Evolutionary conservation across 164 flowering plant species (phyloP), one percentile per base, ranked within the genome.

Genomic region (Kingdonia uniflora): DNA sequence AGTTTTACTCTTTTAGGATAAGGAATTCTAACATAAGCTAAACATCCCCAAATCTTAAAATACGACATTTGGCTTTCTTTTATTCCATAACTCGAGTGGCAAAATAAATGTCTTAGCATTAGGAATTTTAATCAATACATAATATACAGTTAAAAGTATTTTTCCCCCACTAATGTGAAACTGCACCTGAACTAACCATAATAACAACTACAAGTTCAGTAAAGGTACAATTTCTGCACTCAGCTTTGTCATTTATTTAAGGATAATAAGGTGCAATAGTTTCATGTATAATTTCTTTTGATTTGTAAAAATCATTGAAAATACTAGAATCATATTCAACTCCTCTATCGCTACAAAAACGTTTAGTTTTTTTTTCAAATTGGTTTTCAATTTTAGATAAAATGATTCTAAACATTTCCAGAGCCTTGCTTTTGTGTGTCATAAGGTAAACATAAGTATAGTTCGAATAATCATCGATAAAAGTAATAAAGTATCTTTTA

Each of bases 1-100:
- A 47, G 8, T 20, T 47, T 47, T 12, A 11, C 15, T 11, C 50
- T 47, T 21, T 47, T 47, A 22, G 50, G 50, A 47, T 47, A 22
- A 47, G 14, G 50, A 5, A 20, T n/a, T 12, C 26, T 20, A 0
- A 20, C 50, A 47, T 47, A 47, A 19, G 50, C 50, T 5, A 47
- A 47, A 11, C 24, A 47, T 5, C 14, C 50, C 50, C 50, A 47
- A n/a, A 21, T 14, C 19, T 1, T 10, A 0, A 47, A 47, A 11
- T 49, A 0, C 5, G 17, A 49, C 11, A 49, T 25, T 25, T 3
- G 37, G 19, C 14, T 49, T 49, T 16, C 20, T 49, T 24, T 26
- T 13, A n/a, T 26, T 49, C 39, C 38, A 49, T 4, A 49, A 14
- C n/a, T 49, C 52, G 13, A 0, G 13, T 22, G 37, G 52, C 2